Evolutionary conservation across 2,329 filamentous ascomycete genomes (phyloP).

Genomic region (Microcera coccophila): DNA sequence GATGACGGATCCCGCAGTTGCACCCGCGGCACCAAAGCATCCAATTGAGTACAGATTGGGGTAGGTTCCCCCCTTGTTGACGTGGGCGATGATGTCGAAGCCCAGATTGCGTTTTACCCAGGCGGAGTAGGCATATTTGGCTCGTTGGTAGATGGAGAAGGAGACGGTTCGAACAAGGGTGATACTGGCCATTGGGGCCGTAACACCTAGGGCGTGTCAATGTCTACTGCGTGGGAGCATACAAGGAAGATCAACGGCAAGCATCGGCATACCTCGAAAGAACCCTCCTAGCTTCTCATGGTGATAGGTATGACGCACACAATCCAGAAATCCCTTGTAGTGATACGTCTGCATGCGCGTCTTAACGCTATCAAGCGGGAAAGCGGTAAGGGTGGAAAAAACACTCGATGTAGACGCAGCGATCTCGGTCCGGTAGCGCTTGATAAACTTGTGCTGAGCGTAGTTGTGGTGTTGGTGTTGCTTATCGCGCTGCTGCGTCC

Average conservation of each 20-base stretch:
- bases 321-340: slow-evolving; percentile 70
- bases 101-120: slow-evolving; percentile 65
- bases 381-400: slow-evolving; percentile 74
- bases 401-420: slow-evolving; percentile 73
- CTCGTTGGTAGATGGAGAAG: slow-evolving; percentile 74
- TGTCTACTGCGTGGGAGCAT: slow-evolving; percentile 1
- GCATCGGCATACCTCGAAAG: slow-evolving; percentile 66
- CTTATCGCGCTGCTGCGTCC: slow-evolving; percentile 15
- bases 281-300: slow-evolving; percentile 71
- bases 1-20: slow-evolving; percentile 74
- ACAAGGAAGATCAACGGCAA: background rate
- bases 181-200: slow-evolving; percentile 74
- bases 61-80: slow-evolving; percentile 65
- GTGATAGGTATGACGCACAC: slow-evolving; percentile 70
- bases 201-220: slow-evolving; percentile 53
- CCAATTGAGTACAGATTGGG: slow-evolving; percentile 69
- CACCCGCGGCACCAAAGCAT: slow-evolving; percentile 75
- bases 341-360: slow-evolving; percentile 86
- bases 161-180: slow-evolving; percentile 73
- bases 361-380: slow-evolving; percentile 85
- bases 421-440: slow-evolving; percentile 76
- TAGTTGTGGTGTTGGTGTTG: slow-evolving; percentile 9
- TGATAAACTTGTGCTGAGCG: slow-evolving; percentile 51
- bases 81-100: slow-evolving; percentile 68
- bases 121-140: slow-evolving; percentile 69